phyloP scores from a whole-genome alignment of 495 filamentous ascomycete genomes.

The Penicillium cosmopolitanum region DNA sequence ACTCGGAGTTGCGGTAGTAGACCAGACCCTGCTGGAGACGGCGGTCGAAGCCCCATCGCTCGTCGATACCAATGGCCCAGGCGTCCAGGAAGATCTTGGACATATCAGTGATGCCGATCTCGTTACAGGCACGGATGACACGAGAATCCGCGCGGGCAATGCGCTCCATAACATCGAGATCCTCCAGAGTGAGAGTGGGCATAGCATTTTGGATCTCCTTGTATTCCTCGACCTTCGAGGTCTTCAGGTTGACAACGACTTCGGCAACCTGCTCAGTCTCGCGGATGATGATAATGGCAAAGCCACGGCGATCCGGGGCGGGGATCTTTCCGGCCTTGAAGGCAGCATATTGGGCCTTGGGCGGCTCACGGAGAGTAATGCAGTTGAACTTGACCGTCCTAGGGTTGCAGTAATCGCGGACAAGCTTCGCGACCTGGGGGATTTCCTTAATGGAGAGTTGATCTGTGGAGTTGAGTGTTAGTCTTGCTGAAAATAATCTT shows the following conservation, averaged over 20 bases:
- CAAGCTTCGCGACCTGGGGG: slow-evolving; percentile 32
- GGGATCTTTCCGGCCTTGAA: slow-evolving; percentile 66
- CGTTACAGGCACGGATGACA: slow-evolving; percentile 83
- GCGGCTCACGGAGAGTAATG: slow-evolving; percentile 77
- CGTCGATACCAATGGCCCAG: slow-evolving; percentile 45
- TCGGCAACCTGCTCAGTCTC: slow-evolving; percentile 60
- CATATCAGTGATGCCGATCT: slow-evolving; percentile 86
- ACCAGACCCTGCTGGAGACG: slow-evolving; percentile 45
- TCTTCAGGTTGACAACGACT: slow-evolving; percentile 73
- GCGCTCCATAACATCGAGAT: slow-evolving; percentile 81
- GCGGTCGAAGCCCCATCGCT: slow-evolving; percentile 44
- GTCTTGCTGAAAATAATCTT: neutral
- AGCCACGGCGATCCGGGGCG: slow-evolving; percentile 34
- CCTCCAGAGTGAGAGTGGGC: slow-evolving; percentile 88
- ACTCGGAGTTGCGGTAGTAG: slow-evolving; percentile 50
- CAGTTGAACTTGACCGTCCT: slow-evolving; percentile 75
- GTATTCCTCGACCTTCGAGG: slow-evolving; percentile 71
- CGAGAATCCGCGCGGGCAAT: slow-evolving; percentile 72
- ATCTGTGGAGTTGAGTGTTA: slow-evolving; percentile 22
- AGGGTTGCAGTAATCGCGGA: slow-evolving; percentile 37
- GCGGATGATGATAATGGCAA: slow-evolving; percentile 39
- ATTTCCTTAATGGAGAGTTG: slow-evolving; percentile 41
- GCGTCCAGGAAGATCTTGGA: slow-evolving; percentile 79
- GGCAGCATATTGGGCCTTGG: slow-evolving; percentile 74
- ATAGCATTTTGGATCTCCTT: slow-evolving; percentile 73